Evolutionary conservation across 331 rosid genomes (phyloP).

Genomic region (Dryas integrifolia): DNA sequence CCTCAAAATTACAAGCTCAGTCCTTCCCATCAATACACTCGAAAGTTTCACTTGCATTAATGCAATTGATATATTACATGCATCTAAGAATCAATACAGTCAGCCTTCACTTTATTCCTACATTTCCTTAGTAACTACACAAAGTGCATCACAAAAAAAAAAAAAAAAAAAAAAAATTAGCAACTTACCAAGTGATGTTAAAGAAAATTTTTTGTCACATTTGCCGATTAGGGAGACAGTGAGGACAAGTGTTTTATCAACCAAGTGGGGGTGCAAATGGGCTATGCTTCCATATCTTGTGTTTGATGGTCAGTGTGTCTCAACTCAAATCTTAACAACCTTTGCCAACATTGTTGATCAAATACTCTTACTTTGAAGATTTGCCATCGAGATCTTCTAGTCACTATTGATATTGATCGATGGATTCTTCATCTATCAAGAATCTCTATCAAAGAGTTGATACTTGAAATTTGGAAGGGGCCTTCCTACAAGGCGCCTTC

Average conservation of each 20-base stretch:
- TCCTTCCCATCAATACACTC: too few relatives aligned
- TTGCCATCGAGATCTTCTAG: conserved; percentile 37
- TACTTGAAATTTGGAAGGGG: conserved; percentile 45
- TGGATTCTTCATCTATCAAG: conserved; percentile 51
- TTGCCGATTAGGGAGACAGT: conserved; percentile 50
- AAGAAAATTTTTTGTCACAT: conserved; percentile 37
- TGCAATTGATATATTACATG: too few relatives aligned
- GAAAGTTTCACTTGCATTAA: too few relatives aligned
- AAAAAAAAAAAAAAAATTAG: conserved; percentile 21
- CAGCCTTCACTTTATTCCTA: too few relatives aligned
- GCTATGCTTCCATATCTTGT: conserved; percentile 42
- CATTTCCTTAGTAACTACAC: too few relatives aligned
- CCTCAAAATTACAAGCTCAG: too few relatives aligned
- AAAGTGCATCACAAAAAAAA: neutral
- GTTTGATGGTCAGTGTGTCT: conserved; percentile 35
- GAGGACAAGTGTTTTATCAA: conserved; percentile 50
- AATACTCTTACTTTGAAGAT: conserved; percentile 55
- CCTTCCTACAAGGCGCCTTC: conserved; percentile 45
- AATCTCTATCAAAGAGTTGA: conserved; percentile 42
- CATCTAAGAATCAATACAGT: too few relatives aligned
- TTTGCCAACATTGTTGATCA: conserved; percentile 45
- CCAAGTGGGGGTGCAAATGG: conserved; percentile 61
- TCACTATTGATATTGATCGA: conserved; percentile 38
- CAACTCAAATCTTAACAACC: conserved; percentile 27
- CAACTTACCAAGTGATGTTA: conserved; percentile 44